These are phyloP conservation scores for Hirschioporus abietinus DNA, from an alignment of 768 basidiomycete genomes.

Conservation along the genomic window DNA sequence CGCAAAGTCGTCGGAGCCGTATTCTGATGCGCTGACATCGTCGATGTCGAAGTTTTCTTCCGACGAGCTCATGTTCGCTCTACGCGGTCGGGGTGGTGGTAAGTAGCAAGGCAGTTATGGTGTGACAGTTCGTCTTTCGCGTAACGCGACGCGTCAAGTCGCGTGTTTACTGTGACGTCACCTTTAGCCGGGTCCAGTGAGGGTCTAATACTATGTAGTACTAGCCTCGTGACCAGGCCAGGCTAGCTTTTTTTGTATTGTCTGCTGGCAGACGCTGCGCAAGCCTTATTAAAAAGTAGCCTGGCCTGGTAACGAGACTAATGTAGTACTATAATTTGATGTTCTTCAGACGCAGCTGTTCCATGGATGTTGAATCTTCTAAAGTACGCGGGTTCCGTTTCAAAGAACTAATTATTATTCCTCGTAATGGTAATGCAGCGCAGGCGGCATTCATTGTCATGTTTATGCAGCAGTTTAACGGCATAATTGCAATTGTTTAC, in stretches of 20 bases:
- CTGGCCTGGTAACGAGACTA: too few species aligned
- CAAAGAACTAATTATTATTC: conserved; percentile 67
- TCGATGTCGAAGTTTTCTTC: conserved; percentile 63
- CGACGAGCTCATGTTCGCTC: conserved; percentile 36
- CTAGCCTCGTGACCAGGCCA: too few species aligned
- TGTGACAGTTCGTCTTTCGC: background rate
- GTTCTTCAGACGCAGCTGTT: conserved; percentile 54
- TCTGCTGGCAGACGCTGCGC: too few species aligned
- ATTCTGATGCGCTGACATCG: conserved; percentile 39
- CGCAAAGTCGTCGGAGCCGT: conserved; percentile 64
- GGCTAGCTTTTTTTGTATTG: too few species aligned
- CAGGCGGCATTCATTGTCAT: conserved; percentile 61
- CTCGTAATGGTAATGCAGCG: conserved; percentile 66
- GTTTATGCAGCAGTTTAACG: conserved; percentile 81
- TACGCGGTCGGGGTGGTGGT: background rate
- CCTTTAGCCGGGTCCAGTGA: too few species aligned
- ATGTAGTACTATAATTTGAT: too few species aligned
- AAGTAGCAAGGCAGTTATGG: background rate
- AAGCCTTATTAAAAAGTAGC: too few species aligned
- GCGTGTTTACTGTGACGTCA: too few species aligned
- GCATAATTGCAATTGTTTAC: conserved; percentile 73
- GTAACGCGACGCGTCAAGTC: background rate
- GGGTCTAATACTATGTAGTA: too few species aligned
- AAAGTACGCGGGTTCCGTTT: conserved; percentile 53
- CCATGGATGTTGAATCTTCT: conserved; percentile 60